Conservation (phyloP, 306 rosid genomes). For the Astragalus glycyphyllos region DNA sequence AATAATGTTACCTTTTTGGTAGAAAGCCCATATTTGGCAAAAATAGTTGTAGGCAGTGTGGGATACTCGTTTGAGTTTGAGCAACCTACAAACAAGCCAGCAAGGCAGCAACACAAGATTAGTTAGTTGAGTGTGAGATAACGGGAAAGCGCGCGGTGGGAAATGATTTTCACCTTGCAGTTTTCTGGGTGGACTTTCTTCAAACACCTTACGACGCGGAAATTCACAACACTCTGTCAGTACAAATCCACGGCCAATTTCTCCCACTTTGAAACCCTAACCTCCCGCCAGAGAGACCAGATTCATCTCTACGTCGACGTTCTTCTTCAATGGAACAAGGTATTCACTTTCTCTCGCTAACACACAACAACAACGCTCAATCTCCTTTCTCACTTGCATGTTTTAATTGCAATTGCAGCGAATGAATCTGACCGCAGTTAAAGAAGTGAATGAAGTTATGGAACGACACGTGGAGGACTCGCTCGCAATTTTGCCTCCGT, state of each 20-base stretch:
- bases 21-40: no score
- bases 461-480: slow-evolving; percentile 93
- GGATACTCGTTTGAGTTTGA: no score
- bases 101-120: no score
- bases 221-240: slow-evolving; percentile 39
- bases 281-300: slow-evolving; percentile 71
- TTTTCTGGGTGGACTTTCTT: slow-evolving; percentile 66
- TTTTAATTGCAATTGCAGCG: slow-evolving; percentile 52
- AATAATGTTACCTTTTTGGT: no score
- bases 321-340: slow-evolving; percentile 97
- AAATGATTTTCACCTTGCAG: slow-evolving; percentile 50
- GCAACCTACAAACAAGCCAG: no score
- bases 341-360: slow-evolving; percentile 9
- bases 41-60: no score
- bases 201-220: slow-evolving; percentile 70
- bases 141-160: slow-evolving; percentile 41
- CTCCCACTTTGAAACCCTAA: slow-evolving; percentile 58
- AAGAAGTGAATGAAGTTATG: slow-evolving; percentile 73
- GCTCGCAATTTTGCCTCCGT: slow-evolving; percentile 74
- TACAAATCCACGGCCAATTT: slow-evolving; percentile 41
- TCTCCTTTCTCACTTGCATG: not conserved
- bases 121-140: slow-evolving; percentile 3
- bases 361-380: not conserved
- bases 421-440: slow-evolving; percentile 86
- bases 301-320: slow-evolving; percentile 72